Evolutionary conservation across 495 filamentous ascomycete genomes (phyloP), one percentile per base, ranked within the genome.

Genomic region (Hyaloscypha finlandica): DNA sequence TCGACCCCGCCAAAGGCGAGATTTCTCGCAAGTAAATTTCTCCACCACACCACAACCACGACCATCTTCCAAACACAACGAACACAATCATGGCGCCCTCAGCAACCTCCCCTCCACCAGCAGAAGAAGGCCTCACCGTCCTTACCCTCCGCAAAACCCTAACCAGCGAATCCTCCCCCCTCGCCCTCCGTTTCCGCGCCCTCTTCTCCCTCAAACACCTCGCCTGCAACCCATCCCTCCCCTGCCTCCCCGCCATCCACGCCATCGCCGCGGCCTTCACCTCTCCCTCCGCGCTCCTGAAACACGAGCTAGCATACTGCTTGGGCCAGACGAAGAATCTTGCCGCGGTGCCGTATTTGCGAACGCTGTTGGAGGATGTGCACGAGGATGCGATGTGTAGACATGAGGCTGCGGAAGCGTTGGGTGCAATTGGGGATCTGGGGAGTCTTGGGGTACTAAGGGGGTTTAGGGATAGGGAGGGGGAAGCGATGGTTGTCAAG

Each of bases 261-360:
- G 94, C 96, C 16, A 98, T 99, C 70, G 93, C 94, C 5, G 92
- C 94, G 4, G 95, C 84, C 4, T 94, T 98, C 69, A 69, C 83
- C 3, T 97, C 94, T 2, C 87, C 87, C 0, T 98, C 95, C 6
- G 93, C 89, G 6, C 82, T 96, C 1, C 83, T 97, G 63, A 95
- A 97, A 78, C 95, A 99, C 75, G 95, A 98, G 77, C 83, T 98
- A 39, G 96, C 96, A 42, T 99, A 99, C 79, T 99, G 95, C 75
- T 86, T 99, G 0, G 95, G 95, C 32, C 95, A 99, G 78, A 92
- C 92, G 19, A 85, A 85, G 52, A 91, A 97, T 73, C 72, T 79
- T 19, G 88, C 90, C 25, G 89, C 94, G 6, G 84, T 92, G 3
- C 83, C 92, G 1, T 87, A 86, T 74, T 82, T 99, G 58, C 86